A percentile compares a stretch with the other conserved stretches of the same genome.
These are phyloP conservation scores for Psidium friedrichsthalianum DNA, from an alignment of 345 rosid species.

Conservation along the genomic window DNA sequence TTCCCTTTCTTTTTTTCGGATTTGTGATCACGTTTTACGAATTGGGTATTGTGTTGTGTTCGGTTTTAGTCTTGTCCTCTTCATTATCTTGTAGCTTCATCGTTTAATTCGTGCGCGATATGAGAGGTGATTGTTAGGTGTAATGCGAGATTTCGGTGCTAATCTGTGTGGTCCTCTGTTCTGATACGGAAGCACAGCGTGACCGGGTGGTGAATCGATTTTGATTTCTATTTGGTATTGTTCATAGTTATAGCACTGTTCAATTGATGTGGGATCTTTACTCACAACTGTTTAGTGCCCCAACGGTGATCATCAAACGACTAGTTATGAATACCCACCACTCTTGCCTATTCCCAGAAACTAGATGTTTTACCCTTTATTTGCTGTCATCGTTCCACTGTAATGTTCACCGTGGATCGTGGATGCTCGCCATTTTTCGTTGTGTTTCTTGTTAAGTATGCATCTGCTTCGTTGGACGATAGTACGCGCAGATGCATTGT, in stretches of 20 bases:
- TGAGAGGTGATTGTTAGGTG: not conserved
- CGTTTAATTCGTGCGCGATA: not conserved
- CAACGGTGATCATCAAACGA: not conserved
- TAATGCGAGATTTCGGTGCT: not conserved
- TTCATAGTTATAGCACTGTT: not conserved
- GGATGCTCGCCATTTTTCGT: not conserved
- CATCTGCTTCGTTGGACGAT: not conserved
- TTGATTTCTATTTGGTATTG: not conserved
- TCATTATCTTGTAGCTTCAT: not conserved
- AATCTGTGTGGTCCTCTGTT: not conserved
- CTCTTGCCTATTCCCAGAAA: not conserved
- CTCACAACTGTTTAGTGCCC: not conserved
- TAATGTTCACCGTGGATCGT: not conserved
- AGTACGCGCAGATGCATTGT: not conserved
- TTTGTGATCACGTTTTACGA: not conserved
- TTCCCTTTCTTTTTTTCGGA: not conserved
- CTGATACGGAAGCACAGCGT: not conserved
- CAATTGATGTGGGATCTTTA: not conserved
- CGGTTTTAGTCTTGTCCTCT: not conserved
- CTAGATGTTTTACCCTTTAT: not conserved
- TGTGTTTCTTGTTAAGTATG: not conserved
- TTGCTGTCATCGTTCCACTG: not conserved
- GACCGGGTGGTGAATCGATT: not conserved
- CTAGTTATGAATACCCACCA: not conserved
- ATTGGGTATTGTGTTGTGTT: not conserved